phyloP scores from a whole-genome alignment of 352 stramenopile species.

The Thalassiosira hispida region DNA sequence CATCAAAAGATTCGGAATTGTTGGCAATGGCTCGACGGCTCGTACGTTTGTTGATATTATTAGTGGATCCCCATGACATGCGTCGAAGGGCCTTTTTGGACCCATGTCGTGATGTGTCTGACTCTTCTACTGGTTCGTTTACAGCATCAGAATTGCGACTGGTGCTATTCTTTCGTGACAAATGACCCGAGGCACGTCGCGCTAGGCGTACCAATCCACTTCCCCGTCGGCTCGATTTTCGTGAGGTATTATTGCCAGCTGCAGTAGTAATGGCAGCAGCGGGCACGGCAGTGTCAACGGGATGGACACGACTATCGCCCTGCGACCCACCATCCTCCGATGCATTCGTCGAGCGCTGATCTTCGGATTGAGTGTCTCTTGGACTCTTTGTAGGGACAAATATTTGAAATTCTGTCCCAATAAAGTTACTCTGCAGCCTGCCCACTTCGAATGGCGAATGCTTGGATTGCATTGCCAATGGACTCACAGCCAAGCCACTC shows the following conservation, averaged over 20 bases:
- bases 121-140: neutral
- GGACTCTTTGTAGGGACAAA: conserved; percentile 39
- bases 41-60: conserved; percentile 23
- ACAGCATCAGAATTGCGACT: neutral
- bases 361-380: neutral
- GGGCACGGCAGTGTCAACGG: neutral
- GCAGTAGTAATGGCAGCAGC: neutral
- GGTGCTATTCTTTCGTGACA: conserved; percentile 19
- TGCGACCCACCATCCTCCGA: neutral
- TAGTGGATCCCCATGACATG: conserved; percentile 33
- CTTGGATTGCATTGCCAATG: conserved; percentile 19
- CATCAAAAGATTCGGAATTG: conserved; percentile 9
- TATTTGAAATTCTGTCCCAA: conserved; percentile 84
- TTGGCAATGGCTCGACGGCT: conserved; percentile 57
- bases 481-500: conserved; percentile 17
- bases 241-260: neutral
- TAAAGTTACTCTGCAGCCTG: conserved; percentile 80
- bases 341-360: neutral
- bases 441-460: conserved; percentile 44
- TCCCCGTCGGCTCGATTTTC: conserved; percentile 1
- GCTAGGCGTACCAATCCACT: conserved; percentile 31
- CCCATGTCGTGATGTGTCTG: conserved; percentile 4
- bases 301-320: neutral
- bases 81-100: conserved; percentile 24
- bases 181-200: conserved; percentile 9